Conservation (phyloP, 179 eudicot genomes). For the Beta macrorhiza region DNA sequence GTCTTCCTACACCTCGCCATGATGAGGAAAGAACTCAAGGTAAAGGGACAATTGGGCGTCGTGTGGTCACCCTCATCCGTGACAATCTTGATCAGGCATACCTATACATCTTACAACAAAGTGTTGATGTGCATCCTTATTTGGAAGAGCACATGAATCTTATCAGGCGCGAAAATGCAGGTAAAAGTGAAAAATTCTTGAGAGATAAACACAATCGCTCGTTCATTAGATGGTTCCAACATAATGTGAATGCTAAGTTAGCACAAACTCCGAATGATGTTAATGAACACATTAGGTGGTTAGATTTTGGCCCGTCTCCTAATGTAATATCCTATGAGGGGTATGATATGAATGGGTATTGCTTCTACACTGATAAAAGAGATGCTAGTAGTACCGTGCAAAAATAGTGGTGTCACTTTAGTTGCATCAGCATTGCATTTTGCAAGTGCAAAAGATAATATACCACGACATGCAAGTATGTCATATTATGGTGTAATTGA, state of each 20-base stretch:
- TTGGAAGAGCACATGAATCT: not conserved
- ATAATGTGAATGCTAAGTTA: not conserved
- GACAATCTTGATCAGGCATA: not conserved
- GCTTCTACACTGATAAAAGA: not conserved
- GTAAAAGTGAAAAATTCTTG: not conserved
- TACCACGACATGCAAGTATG: too few species aligned
- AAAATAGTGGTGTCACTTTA: slow-evolving; percentile 11
- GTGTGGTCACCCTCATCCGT: not conserved
- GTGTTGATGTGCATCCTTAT: slow-evolving; percentile 11
- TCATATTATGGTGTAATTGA: too few species aligned
- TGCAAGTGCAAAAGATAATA: too few species aligned
- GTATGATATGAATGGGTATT: not conserved
- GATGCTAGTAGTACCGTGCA: slow-evolving; percentile 8
- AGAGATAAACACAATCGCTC: not conserved
- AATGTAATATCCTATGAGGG: slow-evolving; percentile 4
- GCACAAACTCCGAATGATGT: not conserved
- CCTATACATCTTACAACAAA: not conserved
- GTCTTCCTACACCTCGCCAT: slow-evolving; percentile 15
- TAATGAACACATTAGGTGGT: not conserved
- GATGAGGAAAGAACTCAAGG: not conserved
- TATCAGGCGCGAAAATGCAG: not conserved
- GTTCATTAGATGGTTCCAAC: slow-evolving; percentile 4
- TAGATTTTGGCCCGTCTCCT: not conserved
- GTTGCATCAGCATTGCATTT: not conserved
- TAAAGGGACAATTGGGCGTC: not conserved